Evolutionary conservation across 106 monocot genomes (phyloP).

Genomic region (Dactylorhiza incarnata): DNA sequence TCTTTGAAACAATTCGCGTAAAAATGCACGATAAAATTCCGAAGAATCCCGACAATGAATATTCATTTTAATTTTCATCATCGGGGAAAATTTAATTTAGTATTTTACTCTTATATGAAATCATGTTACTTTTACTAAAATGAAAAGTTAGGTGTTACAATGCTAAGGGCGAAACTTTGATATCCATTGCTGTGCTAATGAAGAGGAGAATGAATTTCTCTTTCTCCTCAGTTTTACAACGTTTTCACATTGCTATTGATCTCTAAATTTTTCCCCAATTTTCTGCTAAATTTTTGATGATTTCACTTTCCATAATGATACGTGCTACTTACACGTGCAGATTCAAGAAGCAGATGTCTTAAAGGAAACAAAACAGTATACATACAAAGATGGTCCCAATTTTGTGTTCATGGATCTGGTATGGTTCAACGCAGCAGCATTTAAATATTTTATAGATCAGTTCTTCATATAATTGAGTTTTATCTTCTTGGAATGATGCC

Average conservation of each 20-base stretch:
- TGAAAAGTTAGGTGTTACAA: no score
- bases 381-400: conserved; percentile 86
- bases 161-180: neutral
- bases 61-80: no score
- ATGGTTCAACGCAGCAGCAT: conserved; percentile 4
- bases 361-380: conserved; percentile 87
- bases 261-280: neutral
- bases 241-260: neutral
- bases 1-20: no score
- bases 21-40: no score
- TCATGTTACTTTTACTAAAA: no score
- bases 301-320: neutral
- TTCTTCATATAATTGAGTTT: neutral
- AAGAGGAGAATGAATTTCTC: neutral
- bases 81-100: no score
- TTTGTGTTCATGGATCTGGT: conserved; percentile 97
- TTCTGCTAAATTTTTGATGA: neutral
- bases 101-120: no score
- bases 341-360: conserved; percentile 60
- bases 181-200: neutral
- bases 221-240: neutral
- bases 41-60: no score
- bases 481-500: neutral
- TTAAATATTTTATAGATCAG: neutral
- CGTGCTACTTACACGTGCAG: conserved; percentile 21